Percentiles rank a stretch among this genome's conserved stretches.
These are phyloP conservation scores for Tolypocladium pustulatum DNA, from an alignment of 2,329 filamentous ascomycete genomes.

Conservation along the genomic window DNA sequence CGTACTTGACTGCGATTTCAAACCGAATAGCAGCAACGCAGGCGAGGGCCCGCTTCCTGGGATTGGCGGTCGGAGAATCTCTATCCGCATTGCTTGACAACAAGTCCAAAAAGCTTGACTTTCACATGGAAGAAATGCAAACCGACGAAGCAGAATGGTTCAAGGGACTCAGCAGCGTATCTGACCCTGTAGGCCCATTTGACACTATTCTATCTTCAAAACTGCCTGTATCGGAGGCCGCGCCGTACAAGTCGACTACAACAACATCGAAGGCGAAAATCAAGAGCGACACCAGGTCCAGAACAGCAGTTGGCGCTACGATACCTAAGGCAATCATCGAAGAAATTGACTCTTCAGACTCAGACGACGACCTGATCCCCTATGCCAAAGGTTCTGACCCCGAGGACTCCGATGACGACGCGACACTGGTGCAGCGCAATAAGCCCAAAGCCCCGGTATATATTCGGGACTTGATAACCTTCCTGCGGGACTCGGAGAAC, in stretches of 20 bases:
- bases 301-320: constrained; percentile 13
- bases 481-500: constrained; percentile 69
- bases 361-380: constrained; percentile 57
- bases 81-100: constrained; percentile 55
- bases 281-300: constrained; percentile 13
- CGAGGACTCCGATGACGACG: constrained; percentile 88
- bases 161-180: constrained; percentile 49
- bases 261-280: constrained; percentile 4
- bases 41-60: constrained; percentile 64
- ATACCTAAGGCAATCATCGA: constrained; percentile 45
- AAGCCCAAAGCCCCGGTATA: constrained; percentile 84
- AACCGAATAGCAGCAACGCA: constrained; percentile 76
- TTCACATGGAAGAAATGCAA: constrained; percentile 71
- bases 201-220: constrained; percentile 32
- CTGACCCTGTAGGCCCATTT: constrained; percentile 53
- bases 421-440: constrained; percentile 73
- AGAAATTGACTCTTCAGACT: constrained; percentile 51
- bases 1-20: constrained; percentile 70
- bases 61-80: constrained; percentile 77
- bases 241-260: background rate
- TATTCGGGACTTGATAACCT: constrained; percentile 71
- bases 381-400: constrained; percentile 83
- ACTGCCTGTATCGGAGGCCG: background rate
- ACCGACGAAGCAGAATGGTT: constrained; percentile 67
- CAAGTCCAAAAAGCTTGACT: constrained; percentile 63